Conservation (phyloP, 352 stramenopile species). For the Globisporangium lucens region DNA sequence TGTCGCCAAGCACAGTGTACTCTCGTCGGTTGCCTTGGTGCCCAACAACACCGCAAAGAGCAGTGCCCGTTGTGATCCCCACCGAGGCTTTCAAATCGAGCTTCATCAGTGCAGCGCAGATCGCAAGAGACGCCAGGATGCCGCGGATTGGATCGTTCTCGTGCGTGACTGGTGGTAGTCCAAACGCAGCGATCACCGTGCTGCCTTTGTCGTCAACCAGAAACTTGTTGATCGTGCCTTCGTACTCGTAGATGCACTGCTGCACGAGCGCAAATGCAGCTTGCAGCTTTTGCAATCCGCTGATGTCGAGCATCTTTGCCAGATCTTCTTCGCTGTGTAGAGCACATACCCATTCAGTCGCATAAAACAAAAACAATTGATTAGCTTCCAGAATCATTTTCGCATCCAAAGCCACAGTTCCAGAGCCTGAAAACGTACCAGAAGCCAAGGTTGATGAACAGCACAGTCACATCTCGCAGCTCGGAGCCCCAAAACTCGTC, state of each 20-base stretch:
- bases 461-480: slow-evolving; percentile 86
- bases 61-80: slow-evolving; percentile 90
- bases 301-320: slow-evolving; percentile 66
- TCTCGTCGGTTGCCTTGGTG: slow-evolving; percentile 89
- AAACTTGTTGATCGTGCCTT: slow-evolving; percentile 96
- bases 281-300: slow-evolving; percentile 68
- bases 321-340: slow-evolving; percentile 64
- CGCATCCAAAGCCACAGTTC: slow-evolving; percentile 3
- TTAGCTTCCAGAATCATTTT: neutral
- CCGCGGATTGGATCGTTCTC: slow-evolving; percentile 89
- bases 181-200: slow-evolving; percentile 93
- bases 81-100: slow-evolving; percentile 82
- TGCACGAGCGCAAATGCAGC: slow-evolving; percentile 85
- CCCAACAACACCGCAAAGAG: slow-evolving; percentile 91
- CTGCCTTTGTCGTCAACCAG: slow-evolving; percentile 95
- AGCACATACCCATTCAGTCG: neutral
- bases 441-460: slow-evolving; percentile 95
- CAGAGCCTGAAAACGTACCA: slow-evolving; percentile 31
- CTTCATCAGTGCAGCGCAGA: slow-evolving; percentile 67
- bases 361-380: neutral
- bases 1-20: slow-evolving; percentile 93
- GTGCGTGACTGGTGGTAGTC: slow-evolving; percentile 89
- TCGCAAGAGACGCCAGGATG: slow-evolving; percentile 86
- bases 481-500: slow-evolving; percentile 94
- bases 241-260: slow-evolving; percentile 91